Evolutionary conservation across 495 filamentous ascomycete genomes (phyloP).

Genomic region (Hypoxylon fragiforme): DNA sequence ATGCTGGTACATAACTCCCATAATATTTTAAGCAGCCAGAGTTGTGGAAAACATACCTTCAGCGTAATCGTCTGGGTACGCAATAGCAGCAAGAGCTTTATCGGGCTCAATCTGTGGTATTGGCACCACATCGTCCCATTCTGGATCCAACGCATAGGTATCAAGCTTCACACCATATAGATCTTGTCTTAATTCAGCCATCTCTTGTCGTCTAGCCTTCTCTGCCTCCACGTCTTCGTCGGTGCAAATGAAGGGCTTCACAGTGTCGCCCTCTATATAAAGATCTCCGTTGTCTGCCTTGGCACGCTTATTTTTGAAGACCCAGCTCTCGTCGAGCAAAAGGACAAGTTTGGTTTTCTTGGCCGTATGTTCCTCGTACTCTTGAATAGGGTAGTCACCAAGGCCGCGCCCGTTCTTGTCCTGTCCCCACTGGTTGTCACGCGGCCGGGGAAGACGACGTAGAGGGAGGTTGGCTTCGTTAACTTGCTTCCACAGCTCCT

Average conservation of each 20-base stretch:
- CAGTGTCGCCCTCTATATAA: conserved; percentile 21
- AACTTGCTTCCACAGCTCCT: conserved; percentile 53
- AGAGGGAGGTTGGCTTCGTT: conserved; percentile 50
- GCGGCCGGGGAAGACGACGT: conserved; percentile 34
- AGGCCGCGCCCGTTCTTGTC: conserved; percentile 49
- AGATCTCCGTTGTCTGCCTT: conserved; percentile 20
- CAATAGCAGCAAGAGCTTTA: conserved; percentile 80
- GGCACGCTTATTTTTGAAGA: conserved; percentile 37
- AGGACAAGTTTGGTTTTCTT: conserved; percentile 35
- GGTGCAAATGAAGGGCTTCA: conserved; percentile 27
- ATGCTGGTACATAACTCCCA: conserved; percentile 7
- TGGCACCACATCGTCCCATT: conserved; percentile 82
- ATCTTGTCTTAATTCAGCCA: conserved; percentile 45
- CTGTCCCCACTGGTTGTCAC: conserved; percentile 43
- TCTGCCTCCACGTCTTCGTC: conserved; percentile 52
- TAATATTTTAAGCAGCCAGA: not conserved
- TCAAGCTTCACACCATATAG: conserved; percentile 49
- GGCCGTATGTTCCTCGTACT: conserved; percentile 41
- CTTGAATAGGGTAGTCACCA: conserved; percentile 42
- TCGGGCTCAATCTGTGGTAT: conserved; percentile 83
- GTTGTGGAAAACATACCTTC: conserved; percentile 62
- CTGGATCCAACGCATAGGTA: conserved; percentile 67
- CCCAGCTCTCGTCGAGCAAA: conserved; percentile 33
- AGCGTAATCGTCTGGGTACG: conserved; percentile 82
- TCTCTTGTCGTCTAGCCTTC: conserved; percentile 45